Evolutionary conservation across 371 early-diverging fungal genomes (phyloP).

Genomic region (Mortierella sp.): DNA sequence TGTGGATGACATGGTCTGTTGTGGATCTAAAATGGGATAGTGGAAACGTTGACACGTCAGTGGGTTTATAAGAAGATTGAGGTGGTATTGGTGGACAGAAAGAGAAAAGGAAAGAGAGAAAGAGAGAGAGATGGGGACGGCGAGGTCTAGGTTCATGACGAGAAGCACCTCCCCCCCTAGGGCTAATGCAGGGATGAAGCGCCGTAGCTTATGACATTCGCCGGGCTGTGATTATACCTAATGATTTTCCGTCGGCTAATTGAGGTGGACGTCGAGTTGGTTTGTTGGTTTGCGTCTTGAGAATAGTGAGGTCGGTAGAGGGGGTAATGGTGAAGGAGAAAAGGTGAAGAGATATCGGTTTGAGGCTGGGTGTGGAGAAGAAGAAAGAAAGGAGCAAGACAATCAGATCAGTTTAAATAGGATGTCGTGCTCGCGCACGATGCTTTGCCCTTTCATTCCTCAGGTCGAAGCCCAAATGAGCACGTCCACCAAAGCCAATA

Average conservation of each 20-base stretch:
- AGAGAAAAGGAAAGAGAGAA: not conserved
- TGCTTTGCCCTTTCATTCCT: not conserved
- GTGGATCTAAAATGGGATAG: not conserved
- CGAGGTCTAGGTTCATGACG: too few species aligned
- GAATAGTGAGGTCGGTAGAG: not conserved
- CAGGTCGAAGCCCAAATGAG: constrained; percentile 1
- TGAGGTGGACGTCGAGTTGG: too few species aligned
- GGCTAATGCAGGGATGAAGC: too few species aligned
- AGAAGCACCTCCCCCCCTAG: too few species aligned
- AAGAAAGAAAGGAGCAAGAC: not conserved
- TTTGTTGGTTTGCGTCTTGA: too few species aligned
- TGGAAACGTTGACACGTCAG: not conserved
- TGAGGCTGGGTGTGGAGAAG: not conserved
- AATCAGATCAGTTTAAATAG: too few species aligned
- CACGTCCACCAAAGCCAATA: constrained; percentile 5
- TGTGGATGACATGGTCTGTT: constrained; percentile 7
- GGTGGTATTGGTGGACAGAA: not conserved
- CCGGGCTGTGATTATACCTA: too few species aligned
- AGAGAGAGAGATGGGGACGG: not conserved
- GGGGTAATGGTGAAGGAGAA: not conserved
- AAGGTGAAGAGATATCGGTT: not conserved
- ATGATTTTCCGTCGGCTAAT: too few species aligned
- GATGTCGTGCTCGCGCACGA: too few species aligned
- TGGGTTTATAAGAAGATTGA: not conserved
- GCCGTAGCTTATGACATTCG: too few species aligned